Percentiles rank a stretch among this genome's conserved stretches.
phyloP scores from a whole-genome alignment of 106 monocot species.

The Dioscorea dumetorum region DNA sequence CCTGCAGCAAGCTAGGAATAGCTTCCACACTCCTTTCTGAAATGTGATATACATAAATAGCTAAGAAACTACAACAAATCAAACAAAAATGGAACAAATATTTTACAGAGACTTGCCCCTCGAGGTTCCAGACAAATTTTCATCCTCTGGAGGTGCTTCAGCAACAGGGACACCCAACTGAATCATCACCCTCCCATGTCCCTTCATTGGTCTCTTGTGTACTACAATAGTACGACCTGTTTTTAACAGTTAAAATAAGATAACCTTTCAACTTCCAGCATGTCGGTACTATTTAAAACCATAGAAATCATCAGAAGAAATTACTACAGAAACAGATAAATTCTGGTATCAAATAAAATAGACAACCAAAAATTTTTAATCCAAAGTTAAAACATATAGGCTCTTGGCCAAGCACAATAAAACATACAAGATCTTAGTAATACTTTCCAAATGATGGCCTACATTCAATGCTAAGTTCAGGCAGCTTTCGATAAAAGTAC shows the following conservation, averaged over 20 bases:
- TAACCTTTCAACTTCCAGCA: neutral
- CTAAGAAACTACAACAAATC: neutral
- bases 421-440: too few relatives aligned
- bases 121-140: conserved; percentile 17
- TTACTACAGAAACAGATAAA: neutral
- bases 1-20: conserved; percentile 43
- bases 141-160: conserved; percentile 48
- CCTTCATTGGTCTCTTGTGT: conserved; percentile 56
- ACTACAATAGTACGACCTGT: conserved; percentile 45
- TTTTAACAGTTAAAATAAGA: conserved; percentile 10
- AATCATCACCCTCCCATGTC: conserved; percentile 79
- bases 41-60: neutral
- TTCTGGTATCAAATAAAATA: neutral
- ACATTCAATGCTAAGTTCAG: too few relatives aligned
- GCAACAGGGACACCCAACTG: conserved; percentile 54
- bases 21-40: conserved; percentile 60
- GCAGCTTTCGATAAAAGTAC: too few relatives aligned
- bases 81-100: neutral
- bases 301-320: neutral
- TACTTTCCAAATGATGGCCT: too few relatives aligned
- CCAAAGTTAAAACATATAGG: neutral
- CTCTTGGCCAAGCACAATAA: neutral
- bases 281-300: neutral
- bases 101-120: conserved; percentile 22
- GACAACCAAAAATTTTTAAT: neutral